Evolutionary conservation across 495 filamentous ascomycete species (phyloP), one percentile per base, ranked within the genome.

Genomic region (Rostrohypoxylon terebratum): DNA sequence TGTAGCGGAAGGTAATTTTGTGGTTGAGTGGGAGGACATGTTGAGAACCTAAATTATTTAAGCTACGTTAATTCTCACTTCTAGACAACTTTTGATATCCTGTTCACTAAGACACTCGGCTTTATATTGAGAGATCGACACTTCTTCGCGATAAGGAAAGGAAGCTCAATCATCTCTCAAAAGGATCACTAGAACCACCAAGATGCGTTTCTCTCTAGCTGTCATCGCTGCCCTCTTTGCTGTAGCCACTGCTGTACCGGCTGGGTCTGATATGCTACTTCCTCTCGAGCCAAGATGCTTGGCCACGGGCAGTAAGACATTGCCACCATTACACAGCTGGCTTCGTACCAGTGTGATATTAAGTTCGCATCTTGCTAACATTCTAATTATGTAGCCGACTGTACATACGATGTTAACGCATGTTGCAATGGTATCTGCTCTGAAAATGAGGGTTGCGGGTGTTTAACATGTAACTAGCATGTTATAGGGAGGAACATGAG

Each of bases 201-300:
- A 36, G 11, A 57, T 57, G 53, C 53, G 18, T 14, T 38, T 57
- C 31, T 57, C 53, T 9, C n/a, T 57, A 6, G 7, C 7, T 14
- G 13, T 57, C 8, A 36, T 57, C 8, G 53, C 53, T 38, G 20
- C 53, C 10, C 53, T 57, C n/a, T 23, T 57, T 9, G 31, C 53
- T 5, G 31, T 38, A 23, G 53, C 31, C 21, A 20, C 53, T 38
- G 53, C 53, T 13, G 21, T 57, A 8, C 53, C 53, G n/a, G 14
- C 53, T 5, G 53, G 53, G 1, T 57, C 18, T 23, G 53, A 38
- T 14, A 14, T 31, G 6, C 8, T 38, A 38, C n/a, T 31, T 33
- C 31, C 18, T 20, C 53, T 57, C 7, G 53, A 57, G 31, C 53
- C 53, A 57, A 38, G 53, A 38, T 57, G 53, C 53, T 33, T 57